phyloP scores from a whole-genome alignment of 805 yeast species.

The Pichia rugopelliculosa region DNA sequence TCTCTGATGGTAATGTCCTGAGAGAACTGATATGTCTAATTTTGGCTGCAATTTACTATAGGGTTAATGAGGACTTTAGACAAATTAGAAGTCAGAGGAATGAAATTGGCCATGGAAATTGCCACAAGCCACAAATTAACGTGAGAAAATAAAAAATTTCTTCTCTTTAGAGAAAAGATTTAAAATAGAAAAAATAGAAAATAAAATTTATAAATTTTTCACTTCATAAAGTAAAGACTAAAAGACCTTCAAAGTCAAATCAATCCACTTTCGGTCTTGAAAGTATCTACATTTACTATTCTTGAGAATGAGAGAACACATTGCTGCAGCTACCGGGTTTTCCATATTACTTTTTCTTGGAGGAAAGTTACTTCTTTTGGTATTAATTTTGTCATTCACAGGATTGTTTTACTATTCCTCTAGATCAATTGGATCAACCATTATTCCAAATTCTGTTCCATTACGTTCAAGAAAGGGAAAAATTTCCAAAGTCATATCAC shows the following conservation, averaged over 20 bases:
- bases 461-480: not conserved
- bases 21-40: too few relatives aligned
- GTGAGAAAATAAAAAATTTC: not conserved
- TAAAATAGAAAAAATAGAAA: too few relatives aligned
- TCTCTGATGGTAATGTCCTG: too few relatives aligned
- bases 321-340: not conserved
- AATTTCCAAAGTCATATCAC: not conserved
- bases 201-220: not conserved
- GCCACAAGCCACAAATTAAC: not conserved
- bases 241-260: not conserved
- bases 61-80: too few relatives aligned
- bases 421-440: not conserved
- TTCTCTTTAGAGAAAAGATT: not conserved
- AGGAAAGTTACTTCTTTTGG: slow-evolving; percentile 1
- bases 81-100: not conserved
- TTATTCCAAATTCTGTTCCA: not conserved
- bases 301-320: slow-evolving; percentile 4
- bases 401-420: slow-evolving; percentile 3
- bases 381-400: not conserved
- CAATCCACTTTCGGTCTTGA: too few relatives aligned
- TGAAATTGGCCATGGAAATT: too few relatives aligned
- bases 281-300: too few relatives aligned
- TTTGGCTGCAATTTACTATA: too few relatives aligned
- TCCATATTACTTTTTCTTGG: slow-evolving; percentile 1
- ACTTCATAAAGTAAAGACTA: not conserved